Base-by-base conservation (phyloP, 202 grass and related monocot genomes). In the Setaria viridis region DNA sequence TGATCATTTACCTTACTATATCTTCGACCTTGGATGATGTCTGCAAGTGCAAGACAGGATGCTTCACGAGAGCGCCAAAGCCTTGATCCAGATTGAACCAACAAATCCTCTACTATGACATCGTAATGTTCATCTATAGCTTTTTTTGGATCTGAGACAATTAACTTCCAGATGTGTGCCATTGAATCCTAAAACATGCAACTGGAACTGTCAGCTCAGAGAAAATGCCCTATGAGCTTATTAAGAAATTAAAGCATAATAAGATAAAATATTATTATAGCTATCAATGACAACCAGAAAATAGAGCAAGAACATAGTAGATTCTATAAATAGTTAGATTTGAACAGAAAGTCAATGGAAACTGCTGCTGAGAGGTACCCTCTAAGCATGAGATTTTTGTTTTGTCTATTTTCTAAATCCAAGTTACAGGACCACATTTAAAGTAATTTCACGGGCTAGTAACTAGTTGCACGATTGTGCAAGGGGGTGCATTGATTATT, bases 141-240 rank as follows among this genome's bases (percentile, higher is more conserved):
- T 78, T 94, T 95, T 80, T 94, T 98, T 7, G 95, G 86, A 91
- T 98, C 95, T 74, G 86, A 74, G 20, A 98, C 91, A 82, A 98
- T 98, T 81, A 94, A 92, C 87, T 98, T 98, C 95, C 95, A 98
- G 81, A 98, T 98, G 68, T 98, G 95, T 16, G 42, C 93, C 95
- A 98, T 98, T 67, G 95, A 94, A 98, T 98, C 95, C 95, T 98
- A 86, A 68, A 84, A 85, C 11, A 32, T 49, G 57, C 3, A 80
- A 55, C 14, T 65, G 20, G 45, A 83, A 85, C 42, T 82, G 34
- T 70, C 75, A 90, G 62, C 74, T 80, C 70, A 45, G 34, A 79
- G 60, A 80, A 74, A 74, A 83, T 21, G 33, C 12, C 11, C 81
- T 54, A 41, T 67, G 50, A 87, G 32, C 48, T 59, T 56, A 65